Conservation (phyloP, 2,329 filamentous ascomycete genomes). For the Stachybotrys chlorohalonatus region DNA sequence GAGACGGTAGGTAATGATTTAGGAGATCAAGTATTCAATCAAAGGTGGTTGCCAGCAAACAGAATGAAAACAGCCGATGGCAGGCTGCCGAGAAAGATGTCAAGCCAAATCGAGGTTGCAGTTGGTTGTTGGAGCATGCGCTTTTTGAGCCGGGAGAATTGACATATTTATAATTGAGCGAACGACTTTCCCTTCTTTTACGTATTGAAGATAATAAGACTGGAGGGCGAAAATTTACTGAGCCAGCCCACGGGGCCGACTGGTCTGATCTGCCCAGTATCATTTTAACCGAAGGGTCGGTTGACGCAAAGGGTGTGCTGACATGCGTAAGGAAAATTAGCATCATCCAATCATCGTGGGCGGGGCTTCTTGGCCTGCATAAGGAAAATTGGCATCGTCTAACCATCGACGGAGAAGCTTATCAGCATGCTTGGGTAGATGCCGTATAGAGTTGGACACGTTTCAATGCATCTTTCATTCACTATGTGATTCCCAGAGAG, state of each 20-base stretch:
- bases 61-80: not conserved
- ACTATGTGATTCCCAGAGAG: not conserved
- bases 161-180: not conserved
- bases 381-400: not conserved
- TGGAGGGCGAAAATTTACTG: not conserved
- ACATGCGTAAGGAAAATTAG: not conserved
- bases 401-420: not conserved
- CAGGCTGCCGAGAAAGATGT: not conserved
- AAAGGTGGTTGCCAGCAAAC: not conserved
- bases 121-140: not conserved
- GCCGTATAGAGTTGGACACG: not conserved
- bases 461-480: not conserved
- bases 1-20: not conserved
- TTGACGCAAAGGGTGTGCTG: not conserved
- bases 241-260: not conserved
- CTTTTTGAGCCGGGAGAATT: not conserved
- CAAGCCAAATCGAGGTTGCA: not conserved
- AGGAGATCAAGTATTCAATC: not conserved
- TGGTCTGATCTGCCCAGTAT: not conserved
- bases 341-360: not conserved
- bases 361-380: not conserved
- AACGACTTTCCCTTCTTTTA: not conserved
- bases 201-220: not conserved
- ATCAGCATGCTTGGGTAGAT: not conserved
- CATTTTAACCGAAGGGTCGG: not conserved